Evolutionary conservation across 2,329 filamentous ascomycete genomes (phyloP).

Genomic region (Tolypocladium ophioglossoides): DNA sequence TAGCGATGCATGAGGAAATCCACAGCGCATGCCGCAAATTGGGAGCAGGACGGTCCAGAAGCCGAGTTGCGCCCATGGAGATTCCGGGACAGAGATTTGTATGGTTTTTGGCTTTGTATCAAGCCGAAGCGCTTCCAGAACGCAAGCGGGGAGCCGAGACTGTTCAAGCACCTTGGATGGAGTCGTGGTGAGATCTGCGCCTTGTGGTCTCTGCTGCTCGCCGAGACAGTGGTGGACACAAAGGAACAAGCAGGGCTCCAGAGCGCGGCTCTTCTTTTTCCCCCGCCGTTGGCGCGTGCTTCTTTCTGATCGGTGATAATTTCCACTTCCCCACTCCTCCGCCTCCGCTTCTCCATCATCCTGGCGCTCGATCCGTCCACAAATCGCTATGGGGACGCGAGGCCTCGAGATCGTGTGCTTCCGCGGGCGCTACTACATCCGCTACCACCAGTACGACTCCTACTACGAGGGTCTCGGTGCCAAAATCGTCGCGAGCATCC

Average conservation of each 20-base stretch:
- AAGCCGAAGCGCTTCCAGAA: slow-evolving; percentile 34
- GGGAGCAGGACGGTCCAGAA: slow-evolving; percentile 4
- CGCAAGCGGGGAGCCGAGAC: slow-evolving; percentile 20
- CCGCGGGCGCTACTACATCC: slow-evolving; percentile 6
- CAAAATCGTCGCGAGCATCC: slow-evolving; percentile 1
- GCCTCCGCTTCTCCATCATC: too few species aligned
- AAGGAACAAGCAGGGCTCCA: too few species aligned
- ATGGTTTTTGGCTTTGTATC: slow-evolving; percentile 31
- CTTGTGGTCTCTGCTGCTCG: not conserved
- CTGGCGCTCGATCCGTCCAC: too few species aligned
- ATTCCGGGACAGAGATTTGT: slow-evolving; percentile 26
- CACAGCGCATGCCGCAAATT: not conserved
- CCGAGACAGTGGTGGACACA: too few species aligned
- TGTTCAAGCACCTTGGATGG: slow-evolving; percentile 36
- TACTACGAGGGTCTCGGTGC: slow-evolving; percentile 4
- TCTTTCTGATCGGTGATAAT: too few species aligned
- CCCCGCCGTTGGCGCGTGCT: too few species aligned
- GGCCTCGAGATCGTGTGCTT: slow-evolving; percentile 7
- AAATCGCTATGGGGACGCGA: slow-evolving; percentile 5
- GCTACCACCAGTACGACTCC: slow-evolving; percentile 1
- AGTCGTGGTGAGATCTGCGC: slow-evolving; percentile 4
- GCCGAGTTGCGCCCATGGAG: slow-evolving; percentile 15
- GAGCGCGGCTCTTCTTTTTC: too few species aligned
- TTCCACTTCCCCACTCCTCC: too few species aligned
- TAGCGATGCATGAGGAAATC: too few species aligned